These are phyloP conservation scores for Pseudisothecium myosuroides DNA, from an alignment of 225 moss, liverwort and hornwort genomes.

Conservation along the genomic window DNA sequence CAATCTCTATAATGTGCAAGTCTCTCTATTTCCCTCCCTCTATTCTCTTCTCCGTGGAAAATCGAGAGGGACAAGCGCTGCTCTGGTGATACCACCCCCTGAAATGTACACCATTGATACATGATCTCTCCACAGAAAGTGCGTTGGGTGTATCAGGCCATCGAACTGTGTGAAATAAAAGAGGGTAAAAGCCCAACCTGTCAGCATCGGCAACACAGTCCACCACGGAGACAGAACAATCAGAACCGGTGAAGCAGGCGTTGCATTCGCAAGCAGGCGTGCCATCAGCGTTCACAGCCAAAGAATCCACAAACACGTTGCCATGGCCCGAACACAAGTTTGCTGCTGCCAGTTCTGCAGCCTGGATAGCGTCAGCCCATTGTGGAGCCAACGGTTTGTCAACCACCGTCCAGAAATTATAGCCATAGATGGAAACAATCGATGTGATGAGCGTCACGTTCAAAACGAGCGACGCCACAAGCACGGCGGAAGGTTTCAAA, in stretches of 20 bases:
- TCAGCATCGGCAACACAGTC: conserved; percentile 14
- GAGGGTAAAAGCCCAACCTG: conserved; percentile 7
- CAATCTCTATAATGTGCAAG: not conserved
- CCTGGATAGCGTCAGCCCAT: conserved; percentile 42
- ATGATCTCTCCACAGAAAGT: not conserved
- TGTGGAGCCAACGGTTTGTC: not conserved
- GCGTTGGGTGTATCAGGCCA: not conserved
- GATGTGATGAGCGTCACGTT: not conserved
- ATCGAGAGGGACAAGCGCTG: not conserved
- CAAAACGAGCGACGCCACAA: not conserved
- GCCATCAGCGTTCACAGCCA: conserved; percentile 4
- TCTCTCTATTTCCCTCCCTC: not conserved
- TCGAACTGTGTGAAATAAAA: not conserved
- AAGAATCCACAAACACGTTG: conserved; percentile 38
- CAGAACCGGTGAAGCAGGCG: conserved; percentile 39
- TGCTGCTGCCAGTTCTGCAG: conserved; percentile 35
- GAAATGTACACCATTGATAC: not conserved
- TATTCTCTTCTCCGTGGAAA: not conserved
- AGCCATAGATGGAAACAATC: not conserved
- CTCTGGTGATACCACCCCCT: not conserved
- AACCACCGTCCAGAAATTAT: not conserved
- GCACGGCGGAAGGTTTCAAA: not conserved
- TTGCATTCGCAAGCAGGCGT: conserved; percentile 49
- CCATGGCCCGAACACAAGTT: conserved; percentile 51
- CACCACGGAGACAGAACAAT: conserved; percentile 29